Evolutionary conservation across 805 yeast species (phyloP), one percentile per base, ranked within the genome.

Genomic region (Candida railenensis): DNA sequence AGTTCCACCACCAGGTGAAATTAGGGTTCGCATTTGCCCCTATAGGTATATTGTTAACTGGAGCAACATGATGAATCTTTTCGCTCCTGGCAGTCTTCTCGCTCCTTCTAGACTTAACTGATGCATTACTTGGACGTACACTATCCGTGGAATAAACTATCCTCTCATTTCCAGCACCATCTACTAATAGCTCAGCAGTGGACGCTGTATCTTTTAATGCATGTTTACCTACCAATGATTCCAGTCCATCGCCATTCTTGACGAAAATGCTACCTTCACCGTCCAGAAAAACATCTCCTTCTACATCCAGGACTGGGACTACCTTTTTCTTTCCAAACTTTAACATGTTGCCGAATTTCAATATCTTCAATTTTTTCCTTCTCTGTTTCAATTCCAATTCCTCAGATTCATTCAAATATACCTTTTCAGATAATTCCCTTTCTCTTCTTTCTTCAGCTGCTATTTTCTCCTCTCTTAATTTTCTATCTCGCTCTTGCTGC

Each of bases 1-100:
- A 65, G 43, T 62, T 63, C 76, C 76, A 71, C 9, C 58, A 45
- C 2, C 74, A 74, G 44, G 62, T 62, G 45, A 68, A 69, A 14
- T 65, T 50, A 4, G 63, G 62, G 28, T 53, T 49, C 12, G 54
- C 53, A 32, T 38, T 25, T 19, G 34, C 42, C 9, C 34, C 33
- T 3, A 39, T 15, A n/a, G 34, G 34, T 3, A 11, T 39, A 25
- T 25, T 25, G 11, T 11, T 25, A 25, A 25, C 30, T 25, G 30
- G 30, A 25, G 30, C 30, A n/a, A n/a, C n/a, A n/a, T n/a, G n/a
- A n/a, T n/a, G n/a, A n/a, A n/a, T n/a, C n/a, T 25, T 5, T 25
- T 7, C 5, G 9, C 30, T 7, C 30, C 11, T 25, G 30, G 30
- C 30, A 5, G 30, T 25, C 30, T 25, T 25, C 9, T 25, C 30